Evolutionary conservation across 2,329 filamentous ascomycete species (phyloP).

Genomic region (Aspergillus pseudonomiae): DNA sequence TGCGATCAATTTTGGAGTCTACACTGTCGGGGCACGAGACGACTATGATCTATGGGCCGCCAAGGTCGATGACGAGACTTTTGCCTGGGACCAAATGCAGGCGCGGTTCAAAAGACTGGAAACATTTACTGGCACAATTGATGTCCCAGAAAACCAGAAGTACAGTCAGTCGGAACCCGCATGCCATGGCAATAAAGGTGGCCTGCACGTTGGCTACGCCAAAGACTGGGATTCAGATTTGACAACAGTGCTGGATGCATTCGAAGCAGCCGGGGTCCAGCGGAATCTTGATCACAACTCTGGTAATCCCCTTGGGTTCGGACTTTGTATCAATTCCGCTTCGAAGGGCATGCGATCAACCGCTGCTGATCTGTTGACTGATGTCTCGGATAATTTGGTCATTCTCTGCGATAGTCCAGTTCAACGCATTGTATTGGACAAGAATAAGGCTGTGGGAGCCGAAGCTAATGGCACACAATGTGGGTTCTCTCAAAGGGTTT

Average conservation of each 20-base stretch:
- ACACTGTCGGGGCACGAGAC: slow-evolving; percentile 57
- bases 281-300: slow-evolving; percentile 61
- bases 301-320: slow-evolving; percentile 61
- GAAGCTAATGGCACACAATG: too few species aligned
- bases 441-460: slow-evolving; percentile 37
- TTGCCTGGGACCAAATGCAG: slow-evolving; percentile 58
- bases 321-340: slow-evolving; percentile 53
- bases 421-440: slow-evolving; percentile 51
- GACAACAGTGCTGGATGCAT: slow-evolving; percentile 48
- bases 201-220: slow-evolving; percentile 53
- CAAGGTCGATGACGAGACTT: slow-evolving; percentile 58
- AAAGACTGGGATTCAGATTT: slow-evolving; percentile 55
- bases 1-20: slow-evolving; percentile 60
- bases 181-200: slow-evolving; percentile 55
- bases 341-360: slow-evolving; percentile 54
- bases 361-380: slow-evolving; percentile 53
- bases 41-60: slow-evolving; percentile 66
- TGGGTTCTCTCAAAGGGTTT: background rate
- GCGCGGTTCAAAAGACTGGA: slow-evolving; percentile 57
- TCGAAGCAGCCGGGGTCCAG: slow-evolving; percentile 52
- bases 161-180: slow-evolving; percentile 50
- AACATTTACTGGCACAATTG: slow-evolving; percentile 51
- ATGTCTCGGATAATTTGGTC: slow-evolving; percentile 54
- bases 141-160: slow-evolving; percentile 43
- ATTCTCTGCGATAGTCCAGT: slow-evolving; percentile 56